Evolutionary conservation across 495 filamentous ascomycete species (phyloP).

Genomic region (Evernia prunastri): DNA sequence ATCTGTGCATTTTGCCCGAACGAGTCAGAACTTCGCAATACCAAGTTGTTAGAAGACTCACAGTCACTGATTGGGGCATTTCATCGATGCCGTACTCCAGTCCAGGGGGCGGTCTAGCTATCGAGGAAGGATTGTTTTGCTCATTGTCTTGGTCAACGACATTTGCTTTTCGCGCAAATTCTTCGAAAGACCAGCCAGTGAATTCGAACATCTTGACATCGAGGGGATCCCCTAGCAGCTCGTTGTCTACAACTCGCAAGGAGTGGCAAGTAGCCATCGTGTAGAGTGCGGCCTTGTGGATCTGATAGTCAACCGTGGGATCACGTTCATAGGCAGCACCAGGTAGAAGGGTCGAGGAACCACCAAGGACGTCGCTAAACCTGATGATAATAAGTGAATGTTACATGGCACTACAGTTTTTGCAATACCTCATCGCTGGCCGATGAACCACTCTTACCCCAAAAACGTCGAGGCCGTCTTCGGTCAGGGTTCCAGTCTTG

Average conservation of each 20-base stretch:
- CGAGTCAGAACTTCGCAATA: neutral
- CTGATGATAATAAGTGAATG: slow-evolving; percentile 26
- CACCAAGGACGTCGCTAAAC: slow-evolving; percentile 56
- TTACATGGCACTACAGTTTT: neutral
- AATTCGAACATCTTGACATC: slow-evolving; percentile 99
- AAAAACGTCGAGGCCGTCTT: slow-evolving; percentile 93
- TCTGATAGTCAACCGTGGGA: slow-evolving; percentile 52
- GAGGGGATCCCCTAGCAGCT: slow-evolving; percentile 87
- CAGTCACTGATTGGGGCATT: slow-evolving; percentile 18
- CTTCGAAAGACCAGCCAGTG: slow-evolving; percentile 87
- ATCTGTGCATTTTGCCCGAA: slow-evolving; percentile 31
- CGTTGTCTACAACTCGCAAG: slow-evolving; percentile 74
- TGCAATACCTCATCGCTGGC: slow-evolving; percentile 43
- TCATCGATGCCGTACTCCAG: slow-evolving; percentile 51
- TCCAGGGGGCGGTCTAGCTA: slow-evolving; percentile 71
- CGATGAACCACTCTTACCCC: slow-evolving; percentile 70
- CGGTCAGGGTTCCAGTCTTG: slow-evolving; percentile 95
- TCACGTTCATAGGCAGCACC: slow-evolving; percentile 47
- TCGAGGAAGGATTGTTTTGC: slow-evolving; percentile 64
- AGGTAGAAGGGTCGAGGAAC: slow-evolving; percentile 50
- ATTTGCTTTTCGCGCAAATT: slow-evolving; percentile 60
- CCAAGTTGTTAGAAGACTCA: slow-evolving; percentile 14
- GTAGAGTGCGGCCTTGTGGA: slow-evolving; percentile 66
- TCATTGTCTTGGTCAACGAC: slow-evolving; percentile 57
- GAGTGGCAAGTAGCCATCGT: slow-evolving; percentile 99